Evolutionary conservation across 2,329 filamentous ascomycete genomes (phyloP), one percentile per base, ranked within the genome.

Genomic region (Nothopassalora personata): DNA sequence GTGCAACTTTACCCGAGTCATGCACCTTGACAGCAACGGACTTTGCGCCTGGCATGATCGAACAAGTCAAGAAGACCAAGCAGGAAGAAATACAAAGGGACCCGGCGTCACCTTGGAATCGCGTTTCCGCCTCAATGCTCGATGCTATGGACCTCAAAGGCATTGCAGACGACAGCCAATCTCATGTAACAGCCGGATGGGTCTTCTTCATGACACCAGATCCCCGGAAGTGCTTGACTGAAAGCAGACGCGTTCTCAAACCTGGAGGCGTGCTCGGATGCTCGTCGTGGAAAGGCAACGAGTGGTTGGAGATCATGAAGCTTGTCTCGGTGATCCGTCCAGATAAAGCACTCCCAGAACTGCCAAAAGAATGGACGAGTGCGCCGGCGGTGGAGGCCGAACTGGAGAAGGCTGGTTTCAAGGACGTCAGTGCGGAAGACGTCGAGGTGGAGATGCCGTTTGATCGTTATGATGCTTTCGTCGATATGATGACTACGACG

Each of bases 201-300:
- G 68, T 72, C 1, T 72, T 68, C 53, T 72, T 72, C 63, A 67
- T 72, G 64, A 67, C 64, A 10, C 58, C 63, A 1, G 60, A 67
- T 15, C 62, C 66, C 19, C 54, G 51, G 11, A 64, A 64, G 45
- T 64, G 57, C 15, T 30, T 67, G 23, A 56, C 30, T n/a, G 49
- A 60, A 46, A 53, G 30, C 34, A 11, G n/a, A 9, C 64, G 71
- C 4, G 64, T 72, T 11, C 63, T 73, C 10, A 54, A 62, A 27
- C 47, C 57, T 1, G 63, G 60, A 1, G 71, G 71, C 5, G 66
- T 70, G 0, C 54, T 69, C 0, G 61, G 60, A 7, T 60, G 60
- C 19, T 69, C 63, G 0, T 68, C 69, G 1, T 73, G 71, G 71
- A 53, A 68, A 39, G 59, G 58, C 6, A 65, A 59, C 13, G 50